These are phyloP conservation scores for Aotearoamyces nothofagi DNA, from an alignment of 2,329 filamentous ascomycete genomes.

Conservation along the genomic window DNA sequence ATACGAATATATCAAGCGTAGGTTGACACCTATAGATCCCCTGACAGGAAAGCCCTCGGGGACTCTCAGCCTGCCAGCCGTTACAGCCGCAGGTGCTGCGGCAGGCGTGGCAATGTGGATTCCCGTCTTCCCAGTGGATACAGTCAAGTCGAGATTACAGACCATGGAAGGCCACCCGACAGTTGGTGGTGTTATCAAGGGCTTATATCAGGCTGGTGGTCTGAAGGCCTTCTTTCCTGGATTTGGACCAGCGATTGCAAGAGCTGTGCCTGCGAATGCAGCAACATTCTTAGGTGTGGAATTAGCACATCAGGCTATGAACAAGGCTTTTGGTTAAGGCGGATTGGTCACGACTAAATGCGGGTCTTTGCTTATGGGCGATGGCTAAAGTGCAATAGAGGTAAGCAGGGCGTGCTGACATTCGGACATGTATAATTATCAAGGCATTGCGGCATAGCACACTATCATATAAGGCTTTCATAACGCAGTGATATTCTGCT, in stretches of 20 bases:
- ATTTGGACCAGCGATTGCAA: slow-evolving; percentile 79
- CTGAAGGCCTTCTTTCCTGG: slow-evolving; percentile 93
- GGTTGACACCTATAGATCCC: slow-evolving; percentile 68
- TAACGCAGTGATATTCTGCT: too few species aligned
- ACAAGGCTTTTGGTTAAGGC: slow-evolving; percentile 51
- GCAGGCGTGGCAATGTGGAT: slow-evolving; percentile 99
- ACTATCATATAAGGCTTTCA: too few species aligned
- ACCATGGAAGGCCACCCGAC: slow-evolving; percentile 76
- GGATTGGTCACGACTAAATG: too few species aligned
- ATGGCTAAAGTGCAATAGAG: too few species aligned
- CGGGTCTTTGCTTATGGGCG: too few species aligned
- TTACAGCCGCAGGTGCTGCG: slow-evolving; percentile 75
- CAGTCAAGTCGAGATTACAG: slow-evolving; percentile 87
- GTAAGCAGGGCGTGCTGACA: too few species aligned
- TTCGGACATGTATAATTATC: too few species aligned
- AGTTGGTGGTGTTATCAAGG: slow-evolving; percentile 62
- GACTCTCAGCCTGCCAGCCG: slow-evolving; percentile 64
- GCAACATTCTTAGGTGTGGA: slow-evolving; percentile 86
- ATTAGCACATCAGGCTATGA: slow-evolving; percentile 71
- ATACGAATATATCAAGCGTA: slow-evolving; percentile 90
- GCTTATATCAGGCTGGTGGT: slow-evolving; percentile 73
- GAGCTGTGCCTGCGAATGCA: slow-evolving; percentile 91
- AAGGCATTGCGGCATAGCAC: too few species aligned
- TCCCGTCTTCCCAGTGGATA: slow-evolving; percentile 94
- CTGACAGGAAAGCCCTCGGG: slow-evolving; percentile 57